A percentile compares a stretch with the other conserved stretches of the same genome.
phyloP scores from a whole-genome alignment of 148 eudicot species.

The Rhododendron henanense region DNA sequence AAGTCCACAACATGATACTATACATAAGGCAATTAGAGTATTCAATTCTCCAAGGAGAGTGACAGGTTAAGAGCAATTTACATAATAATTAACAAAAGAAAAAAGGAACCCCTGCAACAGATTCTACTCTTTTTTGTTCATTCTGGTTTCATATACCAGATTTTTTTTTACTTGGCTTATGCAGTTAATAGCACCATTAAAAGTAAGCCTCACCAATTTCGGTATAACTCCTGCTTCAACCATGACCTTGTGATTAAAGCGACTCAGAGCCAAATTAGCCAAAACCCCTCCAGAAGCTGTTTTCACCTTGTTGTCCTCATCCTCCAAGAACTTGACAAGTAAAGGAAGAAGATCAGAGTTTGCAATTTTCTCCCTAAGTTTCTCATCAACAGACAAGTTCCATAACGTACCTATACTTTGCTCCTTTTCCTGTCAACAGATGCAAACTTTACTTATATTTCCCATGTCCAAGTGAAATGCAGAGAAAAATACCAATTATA shows the following conservation, averaged over 20 bases:
- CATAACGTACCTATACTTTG: constrained; percentile 66
- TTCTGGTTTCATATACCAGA: not conserved
- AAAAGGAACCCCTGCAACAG: not conserved
- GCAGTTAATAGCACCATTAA: not conserved
- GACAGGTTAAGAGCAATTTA: not conserved
- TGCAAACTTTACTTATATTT: constrained; percentile 16
- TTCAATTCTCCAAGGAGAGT: not conserved
- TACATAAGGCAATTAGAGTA: not conserved
- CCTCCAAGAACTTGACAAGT: constrained; percentile 66
- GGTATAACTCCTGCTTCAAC: constrained; percentile 82
- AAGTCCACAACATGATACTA: not conserved
- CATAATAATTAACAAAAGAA: not conserved
- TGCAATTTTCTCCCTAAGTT: constrained; percentile 49
- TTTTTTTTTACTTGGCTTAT: not conserved
- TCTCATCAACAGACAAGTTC: constrained; percentile 84
- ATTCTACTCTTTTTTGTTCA: not conserved
- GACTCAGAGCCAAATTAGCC: constrained; percentile 64
- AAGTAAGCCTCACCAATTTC: constrained; percentile 53
- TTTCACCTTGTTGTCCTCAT: constrained; percentile 57
- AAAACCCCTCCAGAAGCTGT: constrained; percentile 81
- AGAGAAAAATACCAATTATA: constrained; percentile 1
- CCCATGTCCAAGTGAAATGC: not conserved
- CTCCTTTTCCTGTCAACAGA: constrained; percentile 70
- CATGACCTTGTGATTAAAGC: constrained; percentile 53
- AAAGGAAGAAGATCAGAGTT: constrained; percentile 54